phyloP scores from a whole-genome alignment of 2,329 filamentous ascomycete species.

The Mariannaea sp. region DNA sequence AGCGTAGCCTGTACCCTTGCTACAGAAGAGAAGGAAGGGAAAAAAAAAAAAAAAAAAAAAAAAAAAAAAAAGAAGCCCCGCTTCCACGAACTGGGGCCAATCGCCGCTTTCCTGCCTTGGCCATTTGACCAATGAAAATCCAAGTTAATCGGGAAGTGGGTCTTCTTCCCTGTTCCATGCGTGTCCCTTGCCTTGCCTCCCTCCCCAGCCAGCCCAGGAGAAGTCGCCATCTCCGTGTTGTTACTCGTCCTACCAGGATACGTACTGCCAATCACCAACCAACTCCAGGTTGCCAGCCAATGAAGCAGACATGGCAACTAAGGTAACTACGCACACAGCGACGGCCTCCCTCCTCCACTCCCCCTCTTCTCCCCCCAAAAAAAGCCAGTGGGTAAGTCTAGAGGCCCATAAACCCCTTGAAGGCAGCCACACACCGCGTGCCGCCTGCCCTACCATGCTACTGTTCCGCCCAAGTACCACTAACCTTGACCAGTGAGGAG shows the following conservation, averaged over 20 bases:
- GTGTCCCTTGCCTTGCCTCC: neutral
- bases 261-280: neutral
- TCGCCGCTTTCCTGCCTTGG: neutral
- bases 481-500: neutral
- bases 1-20: neutral
- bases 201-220: neutral
- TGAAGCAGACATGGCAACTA: neutral
- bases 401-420: slow-evolving; percentile 1
- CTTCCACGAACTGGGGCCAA: neutral
- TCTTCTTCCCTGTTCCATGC: neutral
- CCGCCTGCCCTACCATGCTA: neutral
- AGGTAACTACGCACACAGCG: slow-evolving; percentile 1
- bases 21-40: neutral
- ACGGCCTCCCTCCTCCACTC: neutral
- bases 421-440: slow-evolving; percentile 11
- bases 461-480: neutral
- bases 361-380: neutral
- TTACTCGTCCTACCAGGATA: no score
- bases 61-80: neutral
- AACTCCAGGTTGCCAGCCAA: slow-evolving; percentile 3
- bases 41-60: neutral
- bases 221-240: neutral
- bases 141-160: neutral
- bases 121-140: slow-evolving; percentile 4
- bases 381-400: slow-evolving; percentile 3